Conservation (phyloP, 2,329 filamentous ascomycete species). For the Phyllosticta citriasiana region DNA sequence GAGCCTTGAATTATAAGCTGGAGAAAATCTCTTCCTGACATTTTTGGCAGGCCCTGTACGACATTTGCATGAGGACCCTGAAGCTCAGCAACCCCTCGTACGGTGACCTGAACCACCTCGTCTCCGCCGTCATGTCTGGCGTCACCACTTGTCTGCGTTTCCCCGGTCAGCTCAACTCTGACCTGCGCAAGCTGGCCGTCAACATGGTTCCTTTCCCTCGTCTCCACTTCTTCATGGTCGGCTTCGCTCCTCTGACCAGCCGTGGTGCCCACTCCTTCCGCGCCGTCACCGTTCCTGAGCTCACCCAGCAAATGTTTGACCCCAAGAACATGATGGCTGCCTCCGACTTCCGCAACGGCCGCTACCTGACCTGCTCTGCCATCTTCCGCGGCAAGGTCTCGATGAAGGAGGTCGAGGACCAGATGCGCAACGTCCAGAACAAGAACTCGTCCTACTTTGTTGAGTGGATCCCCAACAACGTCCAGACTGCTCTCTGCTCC, state of each 20-base stretch:
- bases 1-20: constrained; percentile 15
- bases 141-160: constrained; percentile 98
- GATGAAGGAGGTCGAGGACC: constrained; percentile 99
- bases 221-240: constrained; percentile 99
- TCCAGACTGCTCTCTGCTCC: constrained; percentile 98
- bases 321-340: constrained; percentile 99
- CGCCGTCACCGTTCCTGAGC: constrained; percentile 91
- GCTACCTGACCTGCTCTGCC: constrained; percentile 98
- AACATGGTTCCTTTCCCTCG: constrained; percentile 99
- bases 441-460: constrained; percentile 99
- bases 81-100: constrained; percentile 99
- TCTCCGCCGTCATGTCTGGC: constrained; percentile 99
- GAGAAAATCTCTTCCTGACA: constrained; percentile 13
- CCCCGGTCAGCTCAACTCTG: constrained; percentile 99
- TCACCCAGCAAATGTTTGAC: constrained; percentile 99
- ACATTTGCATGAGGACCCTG: constrained; percentile 99
- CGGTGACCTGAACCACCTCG: constrained; percentile 98
- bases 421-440: constrained; percentile 99
- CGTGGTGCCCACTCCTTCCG: constrained; percentile 90
- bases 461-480: constrained; percentile 99
- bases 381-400: constrained; percentile 99
- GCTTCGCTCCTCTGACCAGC: constrained; percentile 96
- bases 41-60: constrained; percentile 67
- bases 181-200: constrained; percentile 97
- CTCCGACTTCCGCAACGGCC: constrained; percentile 98